These are phyloP conservation scores for Athelia sp. DNA, from an alignment of 1,284 basidiomycete species.

Conservation along the genomic window DNA sequence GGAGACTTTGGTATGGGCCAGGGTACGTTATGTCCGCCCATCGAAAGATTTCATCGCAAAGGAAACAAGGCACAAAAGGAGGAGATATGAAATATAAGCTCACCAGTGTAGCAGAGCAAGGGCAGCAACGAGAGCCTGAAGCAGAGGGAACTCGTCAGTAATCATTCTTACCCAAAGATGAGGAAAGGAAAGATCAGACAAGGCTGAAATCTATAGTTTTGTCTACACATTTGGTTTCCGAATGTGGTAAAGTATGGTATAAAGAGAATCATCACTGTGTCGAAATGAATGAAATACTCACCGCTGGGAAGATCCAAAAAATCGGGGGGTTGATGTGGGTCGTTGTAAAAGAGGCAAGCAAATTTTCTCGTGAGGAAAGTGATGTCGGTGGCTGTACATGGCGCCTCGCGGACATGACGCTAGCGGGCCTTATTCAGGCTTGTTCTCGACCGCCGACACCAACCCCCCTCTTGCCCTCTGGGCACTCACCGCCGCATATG, in stretches of 20 bases:
- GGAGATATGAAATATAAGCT: constrained; percentile 11
- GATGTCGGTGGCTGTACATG: too few relatives aligned
- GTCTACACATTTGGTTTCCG: constrained; percentile 44
- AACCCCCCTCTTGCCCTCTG: neutral
- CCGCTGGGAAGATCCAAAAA: too few relatives aligned
- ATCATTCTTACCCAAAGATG: constrained; percentile 4
- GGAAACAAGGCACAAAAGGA: neutral
- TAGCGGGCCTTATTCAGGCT: too few relatives aligned
- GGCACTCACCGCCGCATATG: neutral
- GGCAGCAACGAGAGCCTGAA: constrained; percentile 1
- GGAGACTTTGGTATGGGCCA: constrained; percentile 35
- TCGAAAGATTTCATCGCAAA: constrained; percentile 42
- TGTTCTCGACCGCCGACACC: neutral
- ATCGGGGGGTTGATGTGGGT: too few relatives aligned
- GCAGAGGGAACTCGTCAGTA: constrained; percentile 8
- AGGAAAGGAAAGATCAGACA: constrained; percentile 38
- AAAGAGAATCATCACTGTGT: constrained; percentile 36
- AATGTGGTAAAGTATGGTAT: constrained; percentile 51
- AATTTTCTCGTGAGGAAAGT: too few relatives aligned
- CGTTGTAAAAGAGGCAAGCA: too few relatives aligned
- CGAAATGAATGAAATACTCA: too few relatives aligned
- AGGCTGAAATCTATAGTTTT: constrained; percentile 48
- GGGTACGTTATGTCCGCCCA: constrained; percentile 51
- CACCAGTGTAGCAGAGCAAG: constrained; percentile 17
- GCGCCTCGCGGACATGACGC: too few relatives aligned